Conservation (phyloP, 176 grass and related monocot species). For the Oryza meyeriana region DNA sequence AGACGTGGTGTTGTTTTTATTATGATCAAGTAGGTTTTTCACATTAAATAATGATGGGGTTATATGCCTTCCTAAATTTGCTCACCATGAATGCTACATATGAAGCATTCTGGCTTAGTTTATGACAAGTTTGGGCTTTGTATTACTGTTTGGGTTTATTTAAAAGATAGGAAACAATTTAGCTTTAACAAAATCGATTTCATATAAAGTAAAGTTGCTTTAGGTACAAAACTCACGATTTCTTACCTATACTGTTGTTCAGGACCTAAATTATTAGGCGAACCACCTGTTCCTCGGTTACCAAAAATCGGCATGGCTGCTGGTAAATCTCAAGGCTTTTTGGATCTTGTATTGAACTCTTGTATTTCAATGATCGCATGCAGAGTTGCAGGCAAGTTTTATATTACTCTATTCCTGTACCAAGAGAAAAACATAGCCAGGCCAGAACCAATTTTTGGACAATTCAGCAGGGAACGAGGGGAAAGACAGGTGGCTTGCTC, state of each 20-base stretch:
- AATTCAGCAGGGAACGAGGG: background rate
- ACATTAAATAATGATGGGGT: background rate
- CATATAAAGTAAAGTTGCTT: constrained; percentile 5
- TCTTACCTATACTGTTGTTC: constrained; percentile 33
- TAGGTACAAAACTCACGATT: background rate
- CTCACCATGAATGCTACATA: background rate
- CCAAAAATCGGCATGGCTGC: background rate
- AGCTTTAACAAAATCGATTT: background rate
- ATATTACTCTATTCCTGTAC: background rate
- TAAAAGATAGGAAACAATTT: background rate
- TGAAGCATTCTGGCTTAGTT: background rate
- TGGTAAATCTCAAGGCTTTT: constrained; percentile 31
- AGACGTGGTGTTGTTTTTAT: background rate
- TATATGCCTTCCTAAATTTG: background rate
- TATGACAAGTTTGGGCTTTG: background rate
- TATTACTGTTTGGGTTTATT: background rate
- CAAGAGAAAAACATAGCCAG: background rate
- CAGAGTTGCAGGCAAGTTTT: background rate
- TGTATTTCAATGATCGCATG: background rate
- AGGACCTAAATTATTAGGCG: background rate
- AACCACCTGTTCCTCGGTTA: background rate
- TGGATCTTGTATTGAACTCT: constrained; percentile 7
- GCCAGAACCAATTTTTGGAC: background rate
- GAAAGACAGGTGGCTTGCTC: background rate
- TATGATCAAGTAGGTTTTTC: background rate